Base-by-base conservation (phyloP, 139 green algal species). In the Asterochloris sp. region DNA sequence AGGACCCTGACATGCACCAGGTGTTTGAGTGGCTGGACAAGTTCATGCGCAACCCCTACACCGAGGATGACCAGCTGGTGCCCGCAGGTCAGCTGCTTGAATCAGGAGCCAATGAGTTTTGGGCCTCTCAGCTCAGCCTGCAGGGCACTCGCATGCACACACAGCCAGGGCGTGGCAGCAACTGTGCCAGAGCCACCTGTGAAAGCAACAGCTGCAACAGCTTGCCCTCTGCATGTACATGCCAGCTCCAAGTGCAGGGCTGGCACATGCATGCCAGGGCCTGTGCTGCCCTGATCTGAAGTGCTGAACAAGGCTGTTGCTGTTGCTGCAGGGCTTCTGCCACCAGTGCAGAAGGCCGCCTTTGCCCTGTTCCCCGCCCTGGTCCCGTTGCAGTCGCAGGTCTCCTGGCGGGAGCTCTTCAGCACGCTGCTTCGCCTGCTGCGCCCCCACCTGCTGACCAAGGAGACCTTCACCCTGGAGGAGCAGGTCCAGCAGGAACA, bases 311-410 rank as follows among this genome's bases (percentile, higher is more conserved):
- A 54, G 38, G 38, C 38, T 54, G 38, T 54, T 54, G 38, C 38
- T 80, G 19, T 6, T 19, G 21, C 24, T 89, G 79, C 89, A 89
- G 90, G 86, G 16, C 91, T 73, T 62, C 78, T 97, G 54, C 91
- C 92, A 1, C 91, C 91, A 1, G 89, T 97, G 9, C 94, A 97
- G 82, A 93, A 92, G 78, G 86, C 88, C 0, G 91, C 88, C n/a
- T 81, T 97, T 64, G 80, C 77, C 0, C 75, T 95, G n/a, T 88
- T 94, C 11, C 86, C 88, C 0, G 83, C 82, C 26, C 67, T 97
- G 26, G 83, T 84, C 12, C 90, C 90, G 29, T 76, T 86, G 14
- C 88, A 95, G 61, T 84, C 87, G 69, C 89, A 89, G 62, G 85
- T 90, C 68, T 86, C 95, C 29, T 87, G 93, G 77, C 82, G 92